phyloP scores from a whole-genome alignment of 805 yeast genomes.

The Candida succiphila region DNA sequence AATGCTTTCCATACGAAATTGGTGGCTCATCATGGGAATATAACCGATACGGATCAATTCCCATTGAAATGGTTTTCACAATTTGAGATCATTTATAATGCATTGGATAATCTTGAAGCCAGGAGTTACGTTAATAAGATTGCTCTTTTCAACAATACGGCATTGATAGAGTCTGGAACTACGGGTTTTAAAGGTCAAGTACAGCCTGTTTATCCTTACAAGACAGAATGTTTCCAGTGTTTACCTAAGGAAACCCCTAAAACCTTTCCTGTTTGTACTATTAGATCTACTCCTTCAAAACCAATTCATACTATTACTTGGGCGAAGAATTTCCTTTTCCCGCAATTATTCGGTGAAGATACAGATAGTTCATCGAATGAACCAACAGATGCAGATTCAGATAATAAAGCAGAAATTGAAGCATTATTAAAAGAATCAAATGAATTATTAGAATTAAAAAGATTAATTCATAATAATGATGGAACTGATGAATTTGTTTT shows the following conservation, averaged over 20 bases:
- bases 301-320: conserved; percentile 96
- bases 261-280: conserved; percentile 92
- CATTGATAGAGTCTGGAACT: conserved; percentile 89
- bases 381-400: conserved; percentile 42
- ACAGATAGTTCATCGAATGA: conserved; percentile 7
- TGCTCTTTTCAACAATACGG: conserved; percentile 62
- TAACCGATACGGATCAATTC: conserved; percentile 66
- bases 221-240: conserved; percentile 92
- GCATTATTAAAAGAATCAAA: conserved; percentile 57
- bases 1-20: conserved; percentile 54
- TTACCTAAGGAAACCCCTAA: conserved; percentile 80
- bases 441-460: conserved; percentile 45
- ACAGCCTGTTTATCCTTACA: conserved; percentile 77
- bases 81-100: conserved; percentile 79
- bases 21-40: conserved; percentile 77
- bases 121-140: conserved; percentile 81
- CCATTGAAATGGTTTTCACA: conserved; percentile 69
- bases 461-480: conserved; percentile 16
- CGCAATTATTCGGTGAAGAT: conserved; percentile 62
- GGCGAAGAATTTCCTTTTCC: conserved; percentile 88
- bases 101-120: conserved; percentile 89
- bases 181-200: conserved; percentile 93
- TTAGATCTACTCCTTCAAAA: conserved; percentile 91
- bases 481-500: conserved; percentile 22
- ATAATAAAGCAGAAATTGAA: conserved; percentile 54